Base-by-base conservation (phyloP, 768 basidiomycete genomes). In the Suillus decipiens region DNA sequence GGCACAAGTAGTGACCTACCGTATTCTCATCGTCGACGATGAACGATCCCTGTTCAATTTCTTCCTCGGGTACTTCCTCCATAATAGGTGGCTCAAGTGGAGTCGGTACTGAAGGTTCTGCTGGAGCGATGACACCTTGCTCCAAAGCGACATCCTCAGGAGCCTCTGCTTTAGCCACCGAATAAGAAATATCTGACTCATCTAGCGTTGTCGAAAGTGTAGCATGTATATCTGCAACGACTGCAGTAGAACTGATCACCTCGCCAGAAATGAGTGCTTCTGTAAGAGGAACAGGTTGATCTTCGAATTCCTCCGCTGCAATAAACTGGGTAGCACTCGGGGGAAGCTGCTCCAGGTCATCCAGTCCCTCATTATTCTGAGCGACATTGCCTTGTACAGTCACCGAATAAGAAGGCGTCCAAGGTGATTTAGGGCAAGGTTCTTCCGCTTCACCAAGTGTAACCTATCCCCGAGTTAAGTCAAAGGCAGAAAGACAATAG, bases 361-460 rank as follows among this genome's bases (percentile, higher is more conserved):
- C 62, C 17, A 63, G 41, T 63, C 22, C 62, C 22, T 61, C 61
- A 11, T 33, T 17, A 19, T 5, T 33, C 39, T 62, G 67, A 17
- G 70, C 61, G 36, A 72, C 72, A 55, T 72, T 77, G 28, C 79
- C 79, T 64, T 81, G 80, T 22, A 70, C 73, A 37, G 79, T 77
- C 1, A 79, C 78, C 11, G 79, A 79, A 62, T 80, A 80, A 33
- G 79, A 80, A 36, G 78, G 75, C 22, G 77, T 78, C 79, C 79
- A 80, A 47, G 76, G 69, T n/a, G 70, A 70, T 2, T 37, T 61
- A 42, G 61, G 63, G 14, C 33, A 55, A 33, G 34, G 33, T 14
- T 61, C 61, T 59, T 61, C 61, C 24, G 11, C 5, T 41, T 61
- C 61, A 10, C 22, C 54, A 7, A 37, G 31, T 12, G 5, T 7